A percentile compares a stretch with the other conserved stretches of the same genome.
Evolutionary conservation across 2,329 filamentous ascomycete species (phyloP).

Genomic region (Colletotrichum graminicola): DNA sequence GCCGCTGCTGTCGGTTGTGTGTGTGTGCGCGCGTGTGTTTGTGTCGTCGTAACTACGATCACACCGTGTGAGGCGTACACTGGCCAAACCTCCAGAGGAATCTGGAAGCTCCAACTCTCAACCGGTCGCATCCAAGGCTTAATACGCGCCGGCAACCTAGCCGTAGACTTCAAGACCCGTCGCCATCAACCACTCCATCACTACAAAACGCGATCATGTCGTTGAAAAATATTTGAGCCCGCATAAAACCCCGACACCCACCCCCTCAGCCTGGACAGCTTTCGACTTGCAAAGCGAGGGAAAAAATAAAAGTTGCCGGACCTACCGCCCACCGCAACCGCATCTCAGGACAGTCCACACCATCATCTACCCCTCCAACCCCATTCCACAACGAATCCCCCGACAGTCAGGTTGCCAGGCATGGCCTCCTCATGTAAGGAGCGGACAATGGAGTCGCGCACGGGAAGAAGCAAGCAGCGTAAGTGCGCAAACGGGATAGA

Average conservation of each 20-base stretch:
- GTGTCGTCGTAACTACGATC: conserved; percentile 20
- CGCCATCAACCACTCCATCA: conserved; percentile 20
- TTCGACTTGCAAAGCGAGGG: conserved; percentile 28
- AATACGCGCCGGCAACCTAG: conserved; percentile 16
- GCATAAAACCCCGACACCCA: conserved; percentile 24
- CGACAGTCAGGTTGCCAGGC: conserved; percentile 25
- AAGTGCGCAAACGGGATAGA: conserved; percentile 59
- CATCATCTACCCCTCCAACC: conserved; percentile 27
- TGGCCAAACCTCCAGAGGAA: conserved; percentile 23
- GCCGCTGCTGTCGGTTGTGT: not conserved
- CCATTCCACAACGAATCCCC: conserved; percentile 24
- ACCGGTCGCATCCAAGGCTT: conserved; percentile 21
- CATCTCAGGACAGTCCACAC: conserved; percentile 32
- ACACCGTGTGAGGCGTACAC: conserved; percentile 24
- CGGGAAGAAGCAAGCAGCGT: conserved; percentile 85
- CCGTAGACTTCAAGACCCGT: conserved; percentile 13
- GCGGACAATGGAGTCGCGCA: conserved; percentile 79
- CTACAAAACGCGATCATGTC: conserved; percentile 42
- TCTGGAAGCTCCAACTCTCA: conserved; percentile 28
- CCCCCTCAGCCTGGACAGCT: conserved; percentile 19
- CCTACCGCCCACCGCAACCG: conserved; percentile 30
- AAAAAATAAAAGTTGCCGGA: conserved; percentile 34
- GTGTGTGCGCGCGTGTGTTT: not conserved
- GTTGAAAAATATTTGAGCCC: conserved; percentile 39
- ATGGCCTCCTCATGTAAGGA: conserved; percentile 47